Evolutionary conservation across 2,329 filamentous ascomycete species (phyloP).

Genomic region (Venturia pyrina): DNA sequence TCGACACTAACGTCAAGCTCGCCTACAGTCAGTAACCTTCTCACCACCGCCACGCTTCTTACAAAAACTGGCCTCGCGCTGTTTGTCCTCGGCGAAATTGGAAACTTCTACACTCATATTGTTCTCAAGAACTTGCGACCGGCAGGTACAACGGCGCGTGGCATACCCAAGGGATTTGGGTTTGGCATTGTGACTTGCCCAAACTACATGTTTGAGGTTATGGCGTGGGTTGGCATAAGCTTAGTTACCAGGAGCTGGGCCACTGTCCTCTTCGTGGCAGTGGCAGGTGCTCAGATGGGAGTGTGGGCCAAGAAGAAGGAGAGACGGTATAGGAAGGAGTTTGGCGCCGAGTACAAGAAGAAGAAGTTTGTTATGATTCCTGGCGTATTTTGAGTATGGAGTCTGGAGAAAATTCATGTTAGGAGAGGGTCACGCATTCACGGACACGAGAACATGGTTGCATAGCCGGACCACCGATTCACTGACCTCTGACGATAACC

Average conservation of each 20-base stretch:
- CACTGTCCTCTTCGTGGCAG: constrained; percentile 63
- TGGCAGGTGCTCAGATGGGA: constrained; percentile 72
- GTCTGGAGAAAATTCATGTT: neutral
- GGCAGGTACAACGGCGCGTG: constrained; percentile 68
- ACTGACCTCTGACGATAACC: too few species aligned
- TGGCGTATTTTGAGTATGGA: constrained; percentile 39
- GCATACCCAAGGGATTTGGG: constrained; percentile 76
- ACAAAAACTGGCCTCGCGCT: constrained; percentile 50
- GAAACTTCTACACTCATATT: constrained; percentile 71
- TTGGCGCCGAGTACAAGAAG: constrained; percentile 88
- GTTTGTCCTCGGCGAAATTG: constrained; percentile 67
- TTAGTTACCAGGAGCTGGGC: constrained; percentile 70
- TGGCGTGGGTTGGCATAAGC: constrained; percentile 78
- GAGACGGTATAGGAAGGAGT: constrained; percentile 77
- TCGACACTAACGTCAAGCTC: constrained; percentile 44
- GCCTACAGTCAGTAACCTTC: neutral
- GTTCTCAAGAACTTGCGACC: constrained; percentile 69
- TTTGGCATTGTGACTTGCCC: constrained; percentile 87
- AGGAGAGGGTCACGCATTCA: neutral
- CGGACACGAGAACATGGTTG: neutral
- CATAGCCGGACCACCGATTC: neutral
- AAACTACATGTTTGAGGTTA: constrained; percentile 89
- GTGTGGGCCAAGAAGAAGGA: constrained; percentile 90
- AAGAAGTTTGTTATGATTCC: constrained; percentile 81
- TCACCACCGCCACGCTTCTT: constrained; percentile 31